Evolutionary conservation across 306 rosid genomes (phyloP).

Genomic region (Prunus dulcis): DNA sequence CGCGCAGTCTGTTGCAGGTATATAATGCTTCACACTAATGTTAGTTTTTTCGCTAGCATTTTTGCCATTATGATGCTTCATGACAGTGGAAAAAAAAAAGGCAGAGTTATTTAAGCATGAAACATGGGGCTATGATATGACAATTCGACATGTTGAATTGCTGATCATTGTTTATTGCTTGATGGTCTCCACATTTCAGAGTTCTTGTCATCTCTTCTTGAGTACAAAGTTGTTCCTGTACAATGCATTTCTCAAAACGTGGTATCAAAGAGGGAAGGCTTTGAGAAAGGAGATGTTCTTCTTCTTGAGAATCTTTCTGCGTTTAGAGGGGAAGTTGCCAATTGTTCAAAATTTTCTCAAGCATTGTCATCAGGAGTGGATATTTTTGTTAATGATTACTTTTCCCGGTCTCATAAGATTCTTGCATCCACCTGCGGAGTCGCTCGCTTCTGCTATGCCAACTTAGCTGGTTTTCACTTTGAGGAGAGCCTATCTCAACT

Average conservation of each 20-base stretch:
- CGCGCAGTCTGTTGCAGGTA: slow-evolving; percentile 59
- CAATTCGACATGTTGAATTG: background rate
- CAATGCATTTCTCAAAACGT: slow-evolving; percentile 32
- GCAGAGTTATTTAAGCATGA: background rate
- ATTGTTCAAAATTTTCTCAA: slow-evolving; percentile 61
- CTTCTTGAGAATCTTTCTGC: slow-evolving; percentile 70
- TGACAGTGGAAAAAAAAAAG: background rate
- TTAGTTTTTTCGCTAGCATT: background rate
- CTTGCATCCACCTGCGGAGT: slow-evolving; percentile 87
- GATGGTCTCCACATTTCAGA: slow-evolving; percentile 39
- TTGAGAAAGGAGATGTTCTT: slow-evolving; percentile 50
- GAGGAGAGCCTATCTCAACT: slow-evolving; percentile 58
- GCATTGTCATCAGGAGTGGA: slow-evolving; percentile 64
- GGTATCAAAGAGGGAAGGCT: slow-evolving; percentile 31
- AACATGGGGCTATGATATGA: background rate
- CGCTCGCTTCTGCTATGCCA: slow-evolving; percentile 68
- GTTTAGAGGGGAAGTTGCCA: slow-evolving; percentile 76
- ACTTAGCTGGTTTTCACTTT: slow-evolving; percentile 83
- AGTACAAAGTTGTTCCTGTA: slow-evolving; percentile 54
- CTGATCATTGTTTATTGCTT: background rate
- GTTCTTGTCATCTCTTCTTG: slow-evolving; percentile 54
- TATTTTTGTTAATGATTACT: slow-evolving; percentile 81
- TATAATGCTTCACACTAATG: slow-evolving; percentile 8
- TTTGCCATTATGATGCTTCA: background rate
- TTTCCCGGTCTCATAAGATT: slow-evolving; percentile 74